A percentile compares a stretch with the other conserved stretches of the same genome.
phyloP scores from a whole-genome alignment of 2,329 filamentous ascomycete genomes.

The Penicillium sp. region DNA sequence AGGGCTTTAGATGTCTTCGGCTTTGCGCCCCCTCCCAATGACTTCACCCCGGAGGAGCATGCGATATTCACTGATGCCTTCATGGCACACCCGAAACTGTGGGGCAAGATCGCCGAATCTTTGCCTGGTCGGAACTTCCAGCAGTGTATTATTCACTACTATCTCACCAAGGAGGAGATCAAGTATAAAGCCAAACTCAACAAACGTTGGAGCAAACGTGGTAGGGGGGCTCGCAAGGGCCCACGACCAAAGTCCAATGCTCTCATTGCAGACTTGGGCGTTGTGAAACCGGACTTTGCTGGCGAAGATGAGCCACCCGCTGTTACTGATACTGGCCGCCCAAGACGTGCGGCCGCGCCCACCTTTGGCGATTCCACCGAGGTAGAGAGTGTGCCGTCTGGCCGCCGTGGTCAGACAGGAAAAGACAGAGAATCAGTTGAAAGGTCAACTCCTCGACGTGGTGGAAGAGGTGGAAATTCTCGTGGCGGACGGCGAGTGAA shows the following conservation, averaged over 20 bases:
- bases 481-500: conserved; percentile 37
- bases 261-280: conserved; percentile 47
- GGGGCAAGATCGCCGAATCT: conserved; percentile 50
- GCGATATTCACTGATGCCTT: conserved; percentile 47
- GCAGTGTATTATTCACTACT: conserved; percentile 51
- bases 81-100: conserved; percentile 49
- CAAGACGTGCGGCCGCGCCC: conserved; percentile 49
- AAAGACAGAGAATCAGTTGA: conserved; percentile 38
- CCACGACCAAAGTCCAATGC: conserved; percentile 47
- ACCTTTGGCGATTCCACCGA: conserved; percentile 46
- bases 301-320: conserved; percentile 44
- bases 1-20: conserved; percentile 44
- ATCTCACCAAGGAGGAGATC: conserved; percentile 49
- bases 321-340: conserved; percentile 50
- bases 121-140: conserved; percentile 47
- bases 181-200: conserved; percentile 50
- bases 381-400: conserved; percentile 27
- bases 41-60: conserved; percentile 49
- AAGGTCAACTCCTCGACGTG: conserved; percentile 35
- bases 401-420: conserved; percentile 32
- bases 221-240: conserved; percentile 35
- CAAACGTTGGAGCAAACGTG: conserved; percentile 45
- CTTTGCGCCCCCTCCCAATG: conserved; percentile 45
- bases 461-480: conserved; percentile 32
- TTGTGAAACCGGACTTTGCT: conserved; percentile 43